Conservation (phyloP, 768 basidiomycete species). For the Termitomyces sp. region DNA sequence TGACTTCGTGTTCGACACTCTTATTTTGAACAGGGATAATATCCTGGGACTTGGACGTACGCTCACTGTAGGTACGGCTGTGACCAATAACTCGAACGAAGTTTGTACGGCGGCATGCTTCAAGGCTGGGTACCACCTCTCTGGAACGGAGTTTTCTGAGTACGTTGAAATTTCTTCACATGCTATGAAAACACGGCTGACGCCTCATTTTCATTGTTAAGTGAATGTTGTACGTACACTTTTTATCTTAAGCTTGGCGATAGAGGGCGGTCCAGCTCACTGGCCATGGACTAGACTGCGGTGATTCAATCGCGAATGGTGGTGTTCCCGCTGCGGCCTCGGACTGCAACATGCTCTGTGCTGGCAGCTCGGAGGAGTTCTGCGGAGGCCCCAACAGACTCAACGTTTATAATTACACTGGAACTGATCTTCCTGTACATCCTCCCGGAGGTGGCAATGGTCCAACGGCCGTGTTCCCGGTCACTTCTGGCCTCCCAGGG, state of each 20-base stretch:
- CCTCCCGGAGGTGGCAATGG: constrained; percentile 26
- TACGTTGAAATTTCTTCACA: constrained; percentile 24
- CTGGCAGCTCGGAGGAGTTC: constrained; percentile 56
- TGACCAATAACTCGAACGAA: constrained; percentile 42
- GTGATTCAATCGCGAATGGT: constrained; percentile 36
- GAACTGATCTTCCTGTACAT: constrained; percentile 40
- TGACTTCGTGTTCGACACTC: constrained; percentile 34
- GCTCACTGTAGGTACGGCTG: constrained; percentile 29
- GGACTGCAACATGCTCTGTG: constrained; percentile 65
- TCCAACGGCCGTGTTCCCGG: constrained; percentile 33
- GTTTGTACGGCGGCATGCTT: constrained; percentile 61
- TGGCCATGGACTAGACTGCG: constrained; percentile 39
- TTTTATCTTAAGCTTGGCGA: constrained; percentile 7
- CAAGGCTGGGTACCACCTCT: constrained; percentile 36
- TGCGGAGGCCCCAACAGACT: constrained; percentile 72
- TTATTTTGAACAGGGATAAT: constrained; percentile 31
- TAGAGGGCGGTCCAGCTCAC: not conserved
- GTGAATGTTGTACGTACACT: constrained; percentile 49
- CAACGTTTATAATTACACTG: constrained; percentile 68
- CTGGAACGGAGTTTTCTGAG: constrained; percentile 36
- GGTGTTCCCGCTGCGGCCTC: constrained; percentile 41
- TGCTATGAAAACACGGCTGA: not conserved
- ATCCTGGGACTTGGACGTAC: constrained; percentile 37
- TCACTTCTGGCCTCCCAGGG: constrained; percentile 45
- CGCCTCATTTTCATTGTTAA: constrained; percentile 29